phyloP scores from a whole-genome alignment of 1,284 basidiomycete species.

The Agroathelia rolfsii region DNA sequence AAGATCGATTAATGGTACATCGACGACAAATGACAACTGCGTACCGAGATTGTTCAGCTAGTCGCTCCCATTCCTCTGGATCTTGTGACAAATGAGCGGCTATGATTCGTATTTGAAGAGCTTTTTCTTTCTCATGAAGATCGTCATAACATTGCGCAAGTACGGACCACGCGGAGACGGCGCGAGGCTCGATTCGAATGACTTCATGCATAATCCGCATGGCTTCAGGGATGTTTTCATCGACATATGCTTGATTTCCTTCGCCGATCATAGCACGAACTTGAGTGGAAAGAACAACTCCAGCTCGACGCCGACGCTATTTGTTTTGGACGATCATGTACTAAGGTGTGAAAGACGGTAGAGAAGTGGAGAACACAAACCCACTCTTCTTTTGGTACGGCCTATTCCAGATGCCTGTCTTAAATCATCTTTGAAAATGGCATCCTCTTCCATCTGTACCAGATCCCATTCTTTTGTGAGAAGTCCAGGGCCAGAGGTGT shows the following conservation, averaged over 20 bases:
- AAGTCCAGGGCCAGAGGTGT: constrained; percentile 32
- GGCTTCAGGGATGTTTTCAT: constrained; percentile 58
- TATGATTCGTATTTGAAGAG: constrained; percentile 81
- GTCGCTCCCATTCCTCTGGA: constrained; percentile 78
- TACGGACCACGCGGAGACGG: constrained; percentile 78
- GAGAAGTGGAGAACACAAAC: constrained; percentile 9
- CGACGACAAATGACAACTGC: constrained; percentile 11
- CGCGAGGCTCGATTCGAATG: constrained; percentile 86
- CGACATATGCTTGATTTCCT: constrained; percentile 83
- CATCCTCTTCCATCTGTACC: constrained; percentile 52
- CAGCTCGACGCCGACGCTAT: constrained; percentile 27
- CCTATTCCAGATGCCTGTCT: constrained; percentile 64
- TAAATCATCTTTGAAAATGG: constrained; percentile 60
- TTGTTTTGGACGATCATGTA: constrained; percentile 10
- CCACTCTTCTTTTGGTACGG: constrained; percentile 38
- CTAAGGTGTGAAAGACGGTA: neutral
- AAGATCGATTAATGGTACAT: constrained; percentile 1
- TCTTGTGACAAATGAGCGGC: constrained; percentile 83
- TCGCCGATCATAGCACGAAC: constrained; percentile 75
- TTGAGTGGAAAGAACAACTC: constrained; percentile 69
- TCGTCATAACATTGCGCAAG: constrained; percentile 75
- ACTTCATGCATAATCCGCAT: constrained; percentile 84
- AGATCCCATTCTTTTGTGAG: constrained; percentile 62
- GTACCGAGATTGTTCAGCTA: constrained; percentile 70
- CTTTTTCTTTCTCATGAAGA: constrained; percentile 56